phyloP scores from a whole-genome alignment of 1,284 basidiomycete genomes.

The Mrakiaceae sp. region DNA sequence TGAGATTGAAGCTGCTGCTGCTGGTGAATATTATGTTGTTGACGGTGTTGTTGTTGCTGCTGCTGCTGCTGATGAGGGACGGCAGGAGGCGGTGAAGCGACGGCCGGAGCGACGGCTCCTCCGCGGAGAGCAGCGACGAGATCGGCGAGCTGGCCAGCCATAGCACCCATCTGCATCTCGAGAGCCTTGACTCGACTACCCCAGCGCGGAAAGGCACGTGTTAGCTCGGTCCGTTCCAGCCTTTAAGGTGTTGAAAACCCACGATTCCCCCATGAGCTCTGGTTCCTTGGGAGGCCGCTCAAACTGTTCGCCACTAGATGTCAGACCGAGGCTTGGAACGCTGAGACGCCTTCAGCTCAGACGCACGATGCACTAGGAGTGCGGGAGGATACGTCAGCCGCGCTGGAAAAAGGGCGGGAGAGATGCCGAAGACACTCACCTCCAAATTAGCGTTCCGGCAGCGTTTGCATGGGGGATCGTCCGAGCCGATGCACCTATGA shows the following conservation, averaged over 20 bases:
- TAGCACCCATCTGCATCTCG: background rate
- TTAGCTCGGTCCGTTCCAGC: too few relatives aligned
- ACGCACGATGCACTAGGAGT: too few relatives aligned
- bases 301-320: background rate
- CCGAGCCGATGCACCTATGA: background rate
- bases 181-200: background rate
- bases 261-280: background rate
- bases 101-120: too few relatives aligned
- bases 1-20: background rate
- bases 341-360: too few relatives aligned
- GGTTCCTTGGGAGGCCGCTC: background rate
- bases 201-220: background rate
- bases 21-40: background rate
- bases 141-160: background rate
- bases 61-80: background rate
- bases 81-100: background rate
- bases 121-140: background rate
- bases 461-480: slow-evolving; percentile 1
- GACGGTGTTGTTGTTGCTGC: background rate
- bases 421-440: background rate
- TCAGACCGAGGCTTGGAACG: too few relatives aligned
- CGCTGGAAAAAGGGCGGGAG: too few relatives aligned
- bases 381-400: too few relatives aligned
- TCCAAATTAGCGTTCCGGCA: slow-evolving; percentile 1
- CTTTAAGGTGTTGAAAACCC: background rate